These are phyloP conservation scores for Conringia planisiliqua DNA, from an alignment of 345 rosid genomes.

Conservation along the genomic window DNA sequence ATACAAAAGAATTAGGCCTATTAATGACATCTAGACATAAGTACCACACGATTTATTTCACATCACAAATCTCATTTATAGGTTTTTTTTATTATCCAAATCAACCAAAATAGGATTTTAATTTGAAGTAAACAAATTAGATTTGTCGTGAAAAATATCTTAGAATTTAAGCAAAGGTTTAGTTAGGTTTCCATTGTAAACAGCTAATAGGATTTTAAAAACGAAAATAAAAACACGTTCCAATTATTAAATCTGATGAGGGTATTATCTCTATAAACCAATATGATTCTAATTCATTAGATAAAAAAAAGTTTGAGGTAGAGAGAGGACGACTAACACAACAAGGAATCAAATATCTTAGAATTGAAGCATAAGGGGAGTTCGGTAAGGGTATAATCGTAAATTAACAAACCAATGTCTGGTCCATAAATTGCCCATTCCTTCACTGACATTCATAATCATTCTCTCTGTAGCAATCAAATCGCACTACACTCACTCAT, in stretches of 20 bases:
- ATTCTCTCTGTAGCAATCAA: not conserved
- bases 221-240: not conserved
- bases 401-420: not conserved
- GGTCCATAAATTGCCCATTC: slow-evolving; percentile 10
- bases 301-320: not conserved
- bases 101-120: not conserved
- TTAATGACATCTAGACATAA: too few relatives aligned
- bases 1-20: not conserved
- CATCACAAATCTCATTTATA: not conserved
- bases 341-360: not conserved
- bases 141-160: not conserved
- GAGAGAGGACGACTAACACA: not conserved
- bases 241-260: not conserved
- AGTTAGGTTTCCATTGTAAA: not conserved
- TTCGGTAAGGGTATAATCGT: slow-evolving; percentile 4
- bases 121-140: not conserved
- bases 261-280: not conserved
- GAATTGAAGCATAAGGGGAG: not conserved
- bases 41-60: not conserved
- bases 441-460: slow-evolving; percentile 1
- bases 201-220: not conserved
- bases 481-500: not conserved
- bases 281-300: not conserved
- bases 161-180: not conserved
- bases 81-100: too few relatives aligned